Base-by-base conservation (phyloP, 345 rosid species). In the Eucalyptus pumila region DNA sequence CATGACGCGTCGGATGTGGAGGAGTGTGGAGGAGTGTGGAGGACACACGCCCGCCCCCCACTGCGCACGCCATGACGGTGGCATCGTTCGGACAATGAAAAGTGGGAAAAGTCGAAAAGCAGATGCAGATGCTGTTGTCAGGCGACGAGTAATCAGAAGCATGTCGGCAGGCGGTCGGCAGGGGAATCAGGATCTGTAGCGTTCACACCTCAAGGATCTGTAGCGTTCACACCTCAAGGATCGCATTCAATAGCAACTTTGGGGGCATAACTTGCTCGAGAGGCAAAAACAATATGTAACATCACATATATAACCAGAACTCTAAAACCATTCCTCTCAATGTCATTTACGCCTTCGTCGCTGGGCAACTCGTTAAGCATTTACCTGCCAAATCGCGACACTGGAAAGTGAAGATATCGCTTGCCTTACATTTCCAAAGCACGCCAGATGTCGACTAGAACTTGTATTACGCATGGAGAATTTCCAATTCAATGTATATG, bases 21-120 rank as follows among this genome's bases (percentile, higher is more conserved):
- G 86, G 90, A 86, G 88, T 89, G 90, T 89, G 90, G 88, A 11
- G 69, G 90, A 21, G 88, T 89, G 90, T 89, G 90, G 88, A 11
- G 69, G 90, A 21, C 90, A 89, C 88, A 89, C 88, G 67, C 88
- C 86, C 32, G 5, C 6, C 30, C 40, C 40, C 45, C 44, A 37
- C 45, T 19, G 23, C 14, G 13, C 27, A 37, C 27, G 8, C 27
- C 83, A 37, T 37, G 44, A 34, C 19, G 37, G 17, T 32, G 37
- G 37, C 40, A 67, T 15, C 9, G 34, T 65, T 32, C 80, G 6
- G 83, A 72, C 83, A 72, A 37, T 37, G 45, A 72, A 16, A 62
- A 30, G 72, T 14, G 72, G 19, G 72, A 30, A 30, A 19, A 10
- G 45, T 37, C 81, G 14, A 10, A 72, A 72, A 37, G 2, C 45